Base-by-base conservation (phyloP, 352 stramenopile species). In the Achlya hypogyna region DNA sequence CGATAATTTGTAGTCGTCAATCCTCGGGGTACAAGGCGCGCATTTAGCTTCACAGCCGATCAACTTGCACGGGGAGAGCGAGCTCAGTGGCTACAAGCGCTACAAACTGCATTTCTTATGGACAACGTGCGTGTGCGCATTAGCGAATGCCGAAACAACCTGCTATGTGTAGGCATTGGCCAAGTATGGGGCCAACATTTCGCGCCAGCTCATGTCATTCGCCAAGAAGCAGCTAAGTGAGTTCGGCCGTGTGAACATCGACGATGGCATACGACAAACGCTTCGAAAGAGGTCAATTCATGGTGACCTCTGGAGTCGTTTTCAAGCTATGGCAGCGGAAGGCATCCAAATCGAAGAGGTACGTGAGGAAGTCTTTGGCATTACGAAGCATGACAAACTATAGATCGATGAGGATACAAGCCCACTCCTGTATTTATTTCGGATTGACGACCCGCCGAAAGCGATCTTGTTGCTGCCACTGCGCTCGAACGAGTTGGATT, bases 221-320 rank as follows among this genome's bases (percentile, higher is more conserved):
- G 60, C 51, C 14, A 58, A 27, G 14, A 54, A 58, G 27, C 60
- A 67, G 47, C 27, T 67, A 23, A 58, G 38, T 16, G 60, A 67
- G 51, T 42, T 34, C 32, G 60, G 60, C 9, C 20, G 10, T 12
- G 38, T 67, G 18, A 31, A 31, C 12, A 49, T 67, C 8, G 60
- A 67, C 38, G 60, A 67, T 27, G 51, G 60, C 22, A 67, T 67
- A 49, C 51, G 60, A 22, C 51, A 67, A 27, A 67, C 60, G 42
- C 51, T 67, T 16, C 45, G 60, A 28, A 67, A 67, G 51, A 29
- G 60, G 32, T 67, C 60, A 27, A 67, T 67, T 22, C 60, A 67
- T 38, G 60, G 60, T 23, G 60, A 67, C 31, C 47, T 67, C 12
- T 67, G 60, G 60, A 31, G 12, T n/a, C 60, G 60, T 3, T 67